Base-by-base conservation (phyloP, 2,329 filamentous ascomycete genomes). In the Trichoderma brevicompactum region DNA sequence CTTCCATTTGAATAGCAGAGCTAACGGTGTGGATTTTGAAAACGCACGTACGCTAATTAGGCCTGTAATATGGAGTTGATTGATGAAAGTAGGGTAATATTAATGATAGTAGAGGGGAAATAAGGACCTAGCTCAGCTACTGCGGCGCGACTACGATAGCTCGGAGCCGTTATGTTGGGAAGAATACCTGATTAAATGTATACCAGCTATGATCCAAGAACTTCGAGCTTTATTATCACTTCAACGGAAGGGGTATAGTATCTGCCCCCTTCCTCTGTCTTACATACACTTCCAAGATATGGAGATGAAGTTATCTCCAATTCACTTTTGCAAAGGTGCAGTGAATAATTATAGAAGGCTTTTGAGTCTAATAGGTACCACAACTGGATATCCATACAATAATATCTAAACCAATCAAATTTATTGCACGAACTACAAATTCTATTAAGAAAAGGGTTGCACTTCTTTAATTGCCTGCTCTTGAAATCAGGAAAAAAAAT, bases 11-110 rank as follows among this genome's bases (percentile, higher is more conserved):
- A 17, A 59, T 59, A 0, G 41, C 55, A 34, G 55, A 59, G 23
- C 55, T 41, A 12, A 59, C 55, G 10, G 48, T 59, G 19, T 41
- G 41, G 5, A 59, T 59, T 32, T 17, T 10, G 55, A 59, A 34
- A 59, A 59, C 15, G 48, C 34, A 36, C 46, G 23, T 46, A 59
- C 36, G 41, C 48, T 41, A 15, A 59, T 15, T 41, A 23, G 48
- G n/a, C 55, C 55, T 9, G 55, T 36, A 23, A 41, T 59, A 59
- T 59, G 55, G n/a, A 59, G 48, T 41, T 59, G 41, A 38, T 59
- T 59, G 41, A 34, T 19, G 9, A 59, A 7, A 41, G 55, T 59
- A 8, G 48, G 41, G 17, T 59, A 48, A 59, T 44, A 13, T 41
- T 41, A 48, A 48, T 48, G 1, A 59, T 12, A 2, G 55, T 41